These are phyloP conservation scores for Trichoderma hamatum DNA, from an alignment of 2,329 filamentous ascomycete genomes.

Conservation along the genomic window DNA sequence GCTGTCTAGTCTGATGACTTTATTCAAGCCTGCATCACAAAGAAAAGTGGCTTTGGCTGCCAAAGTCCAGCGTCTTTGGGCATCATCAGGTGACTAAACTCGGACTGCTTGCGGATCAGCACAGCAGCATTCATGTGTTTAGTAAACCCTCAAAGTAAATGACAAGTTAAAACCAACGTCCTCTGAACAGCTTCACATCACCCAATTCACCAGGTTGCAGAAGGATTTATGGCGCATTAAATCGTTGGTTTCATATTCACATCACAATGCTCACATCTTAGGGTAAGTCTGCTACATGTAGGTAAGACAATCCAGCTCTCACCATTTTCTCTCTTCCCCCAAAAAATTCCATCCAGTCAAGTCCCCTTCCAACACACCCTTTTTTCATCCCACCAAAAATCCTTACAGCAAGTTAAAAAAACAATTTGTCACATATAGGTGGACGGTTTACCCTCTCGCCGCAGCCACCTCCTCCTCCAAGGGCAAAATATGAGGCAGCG, in stretches of 20 bases:
- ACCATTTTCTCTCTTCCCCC: neutral
- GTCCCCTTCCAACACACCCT: neutral
- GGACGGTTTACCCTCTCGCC: slow-evolving; percentile 23
- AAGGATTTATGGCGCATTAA: neutral
- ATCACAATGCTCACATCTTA: neutral
- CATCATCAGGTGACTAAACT: neutral
- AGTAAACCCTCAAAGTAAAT: neutral
- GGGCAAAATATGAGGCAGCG: slow-evolving; percentile 77
- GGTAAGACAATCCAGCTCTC: neutral
- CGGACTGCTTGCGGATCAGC: neutral
- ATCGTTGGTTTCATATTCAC: neutral
- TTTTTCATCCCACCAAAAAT: neutral
- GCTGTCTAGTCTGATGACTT: neutral
- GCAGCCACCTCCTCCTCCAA: slow-evolving; percentile 71
- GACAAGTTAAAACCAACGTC: neutral
- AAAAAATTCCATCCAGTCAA: neutral
- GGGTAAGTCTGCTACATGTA: neutral
- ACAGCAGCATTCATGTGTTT: neutral
- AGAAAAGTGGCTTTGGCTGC: neutral
- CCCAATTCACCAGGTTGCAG: neutral
- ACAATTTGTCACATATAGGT: too few relatives aligned
- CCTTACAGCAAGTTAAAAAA: neutral
- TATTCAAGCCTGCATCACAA: neutral
- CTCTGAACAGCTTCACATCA: neutral
- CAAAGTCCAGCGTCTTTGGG: neutral